Percentiles rank a stretch among this genome's conserved stretches.
Evolutionary conservation across 495 filamentous ascomycete species (phyloP).

Genomic region (Penicillium parvum): DNA sequence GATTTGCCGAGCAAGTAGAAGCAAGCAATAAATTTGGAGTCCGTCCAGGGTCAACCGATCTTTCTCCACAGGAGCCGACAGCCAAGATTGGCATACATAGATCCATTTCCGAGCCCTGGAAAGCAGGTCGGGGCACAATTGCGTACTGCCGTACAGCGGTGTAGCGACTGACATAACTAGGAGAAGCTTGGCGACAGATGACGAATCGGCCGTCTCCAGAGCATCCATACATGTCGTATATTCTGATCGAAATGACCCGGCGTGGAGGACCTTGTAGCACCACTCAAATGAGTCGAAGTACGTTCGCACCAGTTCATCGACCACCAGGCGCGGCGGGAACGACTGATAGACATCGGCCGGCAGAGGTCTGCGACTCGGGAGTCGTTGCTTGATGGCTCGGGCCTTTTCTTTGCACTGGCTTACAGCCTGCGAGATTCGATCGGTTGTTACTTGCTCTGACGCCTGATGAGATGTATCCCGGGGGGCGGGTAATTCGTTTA

Average conservation of each 20-base stretch:
- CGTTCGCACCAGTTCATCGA: slow-evolving; percentile 35
- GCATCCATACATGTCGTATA: slow-evolving; percentile 40
- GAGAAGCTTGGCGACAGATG: slow-evolving; percentile 35
- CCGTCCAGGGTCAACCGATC: slow-evolving; percentile 37
- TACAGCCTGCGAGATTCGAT: slow-evolving; percentile 4
- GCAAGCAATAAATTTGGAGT: slow-evolving; percentile 48
- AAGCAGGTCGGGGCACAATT: slow-evolving; percentile 23
- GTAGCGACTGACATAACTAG: slow-evolving; percentile 44
- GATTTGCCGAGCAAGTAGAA: slow-evolving; percentile 46
- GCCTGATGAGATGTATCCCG: no score
- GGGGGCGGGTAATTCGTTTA: no score
- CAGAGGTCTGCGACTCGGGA: slow-evolving; percentile 18
- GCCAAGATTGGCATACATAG: slow-evolving; percentile 46
- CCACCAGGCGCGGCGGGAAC: slow-evolving; percentile 26
- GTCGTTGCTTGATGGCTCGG: slow-evolving; percentile 20
- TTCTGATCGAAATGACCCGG: slow-evolving; percentile 39
- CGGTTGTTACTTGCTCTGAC: no score
- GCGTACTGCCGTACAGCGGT: slow-evolving; percentile 24
- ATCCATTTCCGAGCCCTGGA: slow-evolving; percentile 40
- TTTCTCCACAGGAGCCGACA: slow-evolving; percentile 49
- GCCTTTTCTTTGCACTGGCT: slow-evolving; percentile 24
- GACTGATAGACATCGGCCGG: slow-evolving; percentile 15
- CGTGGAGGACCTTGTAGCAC: slow-evolving; percentile 45
- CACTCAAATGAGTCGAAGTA: slow-evolving; percentile 50
- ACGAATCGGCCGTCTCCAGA: slow-evolving; percentile 24